These are phyloP conservation scores for Vanrija humicola DNA, from an alignment of 1,284 basidiomycete genomes.

Conservation along the genomic window DNA sequence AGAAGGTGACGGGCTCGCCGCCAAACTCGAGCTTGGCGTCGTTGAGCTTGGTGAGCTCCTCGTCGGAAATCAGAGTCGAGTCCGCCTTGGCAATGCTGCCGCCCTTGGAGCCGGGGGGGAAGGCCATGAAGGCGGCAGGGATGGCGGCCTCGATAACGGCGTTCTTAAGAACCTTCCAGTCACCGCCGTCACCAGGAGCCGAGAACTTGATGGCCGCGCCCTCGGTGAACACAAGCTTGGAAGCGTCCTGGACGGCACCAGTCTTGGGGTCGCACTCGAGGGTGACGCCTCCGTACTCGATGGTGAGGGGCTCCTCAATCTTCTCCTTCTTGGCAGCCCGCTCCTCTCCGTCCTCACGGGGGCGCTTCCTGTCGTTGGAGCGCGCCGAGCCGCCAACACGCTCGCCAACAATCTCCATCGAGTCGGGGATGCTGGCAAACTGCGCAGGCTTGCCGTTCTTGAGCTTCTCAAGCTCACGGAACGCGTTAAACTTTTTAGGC, in stretches of 20 bases:
- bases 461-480: conserved; percentile 68
- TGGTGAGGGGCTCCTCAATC: conserved; percentile 50
- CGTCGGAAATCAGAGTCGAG: conserved; percentile 49
- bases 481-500: conserved; percentile 70
- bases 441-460: conserved; percentile 36
- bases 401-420: conserved; percentile 39
- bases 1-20: conserved; percentile 40
- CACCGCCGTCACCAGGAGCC: conserved; percentile 43
- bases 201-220: conserved; percentile 46
- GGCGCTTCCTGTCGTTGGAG: conserved; percentile 31
- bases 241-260: conserved; percentile 48
- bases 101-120: conserved; percentile 45
- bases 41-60: conserved; percentile 49
- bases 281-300: conserved; percentile 61
- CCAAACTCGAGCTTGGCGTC: conserved; percentile 48
- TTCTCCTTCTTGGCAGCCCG: conserved; percentile 49
- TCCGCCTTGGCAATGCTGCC: conserved; percentile 50
- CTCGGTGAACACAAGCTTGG: conserved; percentile 48
- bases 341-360: conserved; percentile 46
- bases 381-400: conserved; percentile 5
- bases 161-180: conserved; percentile 53
- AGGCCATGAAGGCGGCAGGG: conserved; percentile 37
- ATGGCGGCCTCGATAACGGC: conserved; percentile 31
- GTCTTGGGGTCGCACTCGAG: conserved; percentile 64
- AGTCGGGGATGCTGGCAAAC: conserved; percentile 39